Evolutionary conservation across 805 yeast species (phyloP), one percentile per base, ranked within the genome.

Genomic region (Tetrapisispora nanseiensis): DNA sequence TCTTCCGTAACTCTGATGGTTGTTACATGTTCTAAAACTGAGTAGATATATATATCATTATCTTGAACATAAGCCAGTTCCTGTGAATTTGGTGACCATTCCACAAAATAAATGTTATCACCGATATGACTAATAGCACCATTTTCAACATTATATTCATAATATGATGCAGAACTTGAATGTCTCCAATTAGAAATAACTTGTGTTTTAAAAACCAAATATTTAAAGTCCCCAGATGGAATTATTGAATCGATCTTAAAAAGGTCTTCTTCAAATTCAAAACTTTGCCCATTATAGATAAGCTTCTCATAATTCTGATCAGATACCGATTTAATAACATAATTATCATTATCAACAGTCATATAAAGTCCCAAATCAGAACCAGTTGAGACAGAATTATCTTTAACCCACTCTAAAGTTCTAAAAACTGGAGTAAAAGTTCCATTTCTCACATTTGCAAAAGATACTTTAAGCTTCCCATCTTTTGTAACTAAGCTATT

Each of bases 1-100:
- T 83, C 92, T 32, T 46, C 46, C 0, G 96, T 83, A 12, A 84
- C 63, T 48, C 77, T 80, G 5, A 53, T 63, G 0, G 65, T 51
- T 0, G 65, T 49, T 16, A 57, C 16, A 28, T 49, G 44, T 47
- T 57, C 33, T 4, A 40, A 36, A 2, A 66, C 45, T 28, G 75
- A 69, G 42, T 71, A 72, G 8, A 83, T 52, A 55, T 68, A 86
- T n/a, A 87, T 71, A 54, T 86, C 78, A 61, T 83, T 81, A 11
- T 81, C 74, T 44, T 68, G 62, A 2, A 86, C 85, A 52, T 72
- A 85, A 0, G 90, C 81, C 39, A 86, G 61, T 33, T 71, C 64
- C 7, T 63, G 56, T 0, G 94, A 86, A 19, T 74, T 70, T 27
- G 96, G 94, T 4, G 92, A 74, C 82, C 92, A 86, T 40, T 67